Conservation (phyloP, 164 flowering plant genomes). For the Taxillus chinensis region DNA sequence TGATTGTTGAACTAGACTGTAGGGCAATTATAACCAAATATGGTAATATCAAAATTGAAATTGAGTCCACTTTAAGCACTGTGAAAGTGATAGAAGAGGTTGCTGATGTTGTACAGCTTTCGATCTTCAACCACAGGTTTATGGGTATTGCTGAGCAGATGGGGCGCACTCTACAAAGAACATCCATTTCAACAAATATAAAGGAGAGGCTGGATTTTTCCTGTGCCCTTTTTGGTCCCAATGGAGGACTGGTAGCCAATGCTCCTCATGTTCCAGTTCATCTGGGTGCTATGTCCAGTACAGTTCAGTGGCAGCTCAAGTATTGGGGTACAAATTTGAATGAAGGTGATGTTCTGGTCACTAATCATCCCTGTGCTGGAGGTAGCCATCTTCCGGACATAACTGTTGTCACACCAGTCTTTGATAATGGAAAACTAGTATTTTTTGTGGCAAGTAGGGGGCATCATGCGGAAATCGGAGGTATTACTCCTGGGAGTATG, state of each 20-base stretch:
- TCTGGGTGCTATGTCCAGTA: constrained; percentile 98
- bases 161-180: constrained; percentile 96
- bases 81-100: constrained; percentile 47
- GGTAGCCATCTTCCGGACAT: constrained; percentile 99
- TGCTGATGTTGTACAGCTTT: constrained; percentile 94
- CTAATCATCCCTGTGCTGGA: constrained; percentile 94
- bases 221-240: constrained; percentile 93
- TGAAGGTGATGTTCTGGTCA: constrained; percentile 94
- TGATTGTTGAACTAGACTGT: constrained; percentile 83
- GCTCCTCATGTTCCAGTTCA: constrained; percentile 99
- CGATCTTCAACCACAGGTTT: constrained; percentile 90
- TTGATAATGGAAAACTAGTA: constrained; percentile 60
- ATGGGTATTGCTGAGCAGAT: constrained; percentile 99
- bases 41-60: constrained; percentile 80
- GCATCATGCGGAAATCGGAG: constrained; percentile 99
- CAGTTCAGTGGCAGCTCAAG: constrained; percentile 84
- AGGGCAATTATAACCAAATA: constrained; percentile 68
- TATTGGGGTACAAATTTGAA: constrained; percentile 71
- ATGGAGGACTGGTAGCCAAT: constrained; percentile 95
- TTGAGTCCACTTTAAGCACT: constrained; percentile 31
- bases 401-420: constrained; percentile 92
- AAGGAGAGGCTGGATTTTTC: constrained; percentile 96
- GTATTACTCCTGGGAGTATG: constrained; percentile 99
- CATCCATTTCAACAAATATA: constrained; percentile 94
- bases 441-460: constrained; percentile 98